phyloP scores from a whole-genome alignment of 257 asterid species.

The Plantago ovata region DNA sequence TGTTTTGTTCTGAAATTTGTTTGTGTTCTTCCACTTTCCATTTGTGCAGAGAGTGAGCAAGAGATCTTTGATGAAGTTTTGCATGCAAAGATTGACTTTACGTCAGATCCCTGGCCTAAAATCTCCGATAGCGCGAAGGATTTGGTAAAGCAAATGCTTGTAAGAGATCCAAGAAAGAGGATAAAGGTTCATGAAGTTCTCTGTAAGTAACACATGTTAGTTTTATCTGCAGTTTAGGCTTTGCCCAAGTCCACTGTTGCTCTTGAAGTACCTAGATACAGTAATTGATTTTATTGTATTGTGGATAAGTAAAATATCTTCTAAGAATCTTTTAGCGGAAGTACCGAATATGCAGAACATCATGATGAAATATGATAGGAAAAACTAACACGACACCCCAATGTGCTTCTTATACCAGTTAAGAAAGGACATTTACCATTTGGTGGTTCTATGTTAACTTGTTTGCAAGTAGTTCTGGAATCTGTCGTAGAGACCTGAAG shows the following conservation, averaged over 20 bases:
- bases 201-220: slow-evolving; percentile 11
- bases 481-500: no score
- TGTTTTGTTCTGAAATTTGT: neutral
- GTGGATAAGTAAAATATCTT: no score
- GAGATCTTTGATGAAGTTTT: slow-evolving; percentile 28
- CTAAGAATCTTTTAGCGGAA: no score
- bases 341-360: no score
- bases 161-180: slow-evolving; percentile 29
- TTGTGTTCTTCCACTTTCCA: neutral
- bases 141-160: slow-evolving; percentile 30
- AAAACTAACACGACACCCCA: no score
- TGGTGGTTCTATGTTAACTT: no score
- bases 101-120: slow-evolving; percentile 35
- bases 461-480: no score
- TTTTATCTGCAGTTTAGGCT: neutral
- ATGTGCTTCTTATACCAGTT: no score
- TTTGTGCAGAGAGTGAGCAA: slow-evolving; percentile 27
- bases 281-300: no score
- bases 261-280: neutral
- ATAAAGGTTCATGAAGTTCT: slow-evolving; percentile 33
- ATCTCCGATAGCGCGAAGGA: slow-evolving; percentile 31
- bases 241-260: neutral
- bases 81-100: slow-evolving; percentile 27
- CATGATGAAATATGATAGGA: no score
- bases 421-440: no score